Base-by-base conservation (phyloP, 176 grass and related monocot species). In the Musa itinerans region DNA sequence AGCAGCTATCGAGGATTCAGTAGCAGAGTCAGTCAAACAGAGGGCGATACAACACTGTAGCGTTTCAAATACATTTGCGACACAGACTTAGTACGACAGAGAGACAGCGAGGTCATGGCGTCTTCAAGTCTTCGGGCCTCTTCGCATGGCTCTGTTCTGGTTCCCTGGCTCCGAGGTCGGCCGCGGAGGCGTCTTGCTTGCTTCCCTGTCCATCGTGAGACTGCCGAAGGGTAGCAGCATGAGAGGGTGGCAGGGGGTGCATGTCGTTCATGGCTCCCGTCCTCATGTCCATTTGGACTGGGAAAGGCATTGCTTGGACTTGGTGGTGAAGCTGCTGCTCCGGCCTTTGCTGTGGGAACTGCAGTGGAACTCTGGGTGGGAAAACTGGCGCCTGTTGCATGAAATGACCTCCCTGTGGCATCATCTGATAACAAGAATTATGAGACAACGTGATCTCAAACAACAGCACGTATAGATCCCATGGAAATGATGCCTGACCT, bases 341-440 rank as follows among this genome's bases (percentile, higher is more conserved):
- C 85, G 68, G 89, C 89, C 79, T 83, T 84, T 91, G 89, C 53
- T 92, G 92, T 10, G 89, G 92, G 53, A 67, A 74, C 54, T 79
- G 85, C 72, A 93, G 66, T 21, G 90, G 87, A 29, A 84, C 84
- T 83, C 95, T 88, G 77, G 94, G 87, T 72, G 90, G 90, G 77
- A 99, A 88, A 69, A 87, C 86, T 6, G 85, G 83, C 78, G 81
- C 80, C 54, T 88, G 92, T 2, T 87, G 90, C 92, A 96, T 90
- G 79, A 89, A 92, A 70, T 84, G 84, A 50, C 87, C 82, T 23
- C 82, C 77, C 50, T 86, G 87, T 69, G 88, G 86, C 79, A 81
- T 84, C 85, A 88, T 94, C 90, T 92, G 78, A 63, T 34, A 54
- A 63, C 24, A 25, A 75, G 26, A 59, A 59, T 2, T 43, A 59